Percentiles rank a stretch among this genome's conserved stretches.
These are phyloP conservation scores for Prototheca stagnorum DNA, from an alignment of 163 green algal species.

Conservation along the genomic window DNA sequence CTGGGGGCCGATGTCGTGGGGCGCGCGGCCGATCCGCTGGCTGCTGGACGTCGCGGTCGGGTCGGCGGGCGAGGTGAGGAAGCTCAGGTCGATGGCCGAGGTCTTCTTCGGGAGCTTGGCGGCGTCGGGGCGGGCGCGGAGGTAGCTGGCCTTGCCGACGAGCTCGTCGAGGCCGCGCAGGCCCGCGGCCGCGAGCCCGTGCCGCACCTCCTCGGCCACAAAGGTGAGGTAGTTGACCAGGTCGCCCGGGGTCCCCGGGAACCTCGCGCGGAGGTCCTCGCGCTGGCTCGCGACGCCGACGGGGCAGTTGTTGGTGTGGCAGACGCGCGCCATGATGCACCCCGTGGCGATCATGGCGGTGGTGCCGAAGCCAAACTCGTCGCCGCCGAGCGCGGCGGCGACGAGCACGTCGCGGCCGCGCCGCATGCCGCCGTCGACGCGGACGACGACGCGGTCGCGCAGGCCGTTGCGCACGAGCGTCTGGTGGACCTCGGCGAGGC, in stretches of 20 bases:
- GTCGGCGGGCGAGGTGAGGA: slow-evolving; percentile 66
- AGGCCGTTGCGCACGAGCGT: slow-evolving; percentile 80
- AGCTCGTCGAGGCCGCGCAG: slow-evolving; percentile 83
- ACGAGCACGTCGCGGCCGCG: slow-evolving; percentile 83
- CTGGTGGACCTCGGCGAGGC: slow-evolving; percentile 70
- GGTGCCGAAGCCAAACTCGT: slow-evolving; percentile 74
- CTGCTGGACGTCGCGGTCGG: slow-evolving; percentile 20
- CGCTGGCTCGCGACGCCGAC: slow-evolving; percentile 91
- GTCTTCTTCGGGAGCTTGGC: slow-evolving; percentile 89
- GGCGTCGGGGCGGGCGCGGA: slow-evolving; percentile 20
- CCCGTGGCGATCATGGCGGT: slow-evolving; percentile 97
- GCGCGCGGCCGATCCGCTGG: slow-evolving; percentile 30
- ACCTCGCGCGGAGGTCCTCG: slow-evolving; percentile 92
- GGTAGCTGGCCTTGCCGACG: slow-evolving; percentile 64
- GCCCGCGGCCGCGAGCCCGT: slow-evolving; percentile 62
- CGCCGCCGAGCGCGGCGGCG: slow-evolving; percentile 67
- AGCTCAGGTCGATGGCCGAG: slow-evolving; percentile 72
- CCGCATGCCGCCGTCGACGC: slow-evolving; percentile 83
- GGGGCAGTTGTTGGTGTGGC: slow-evolving; percentile 99
- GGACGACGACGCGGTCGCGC: slow-evolving; percentile 80
- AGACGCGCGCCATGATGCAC: slow-evolving; percentile 99
- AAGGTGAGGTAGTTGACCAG: slow-evolving; percentile 98
- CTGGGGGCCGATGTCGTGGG: slow-evolving; percentile 73
- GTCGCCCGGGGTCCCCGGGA: slow-evolving; percentile 47
- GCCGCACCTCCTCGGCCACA: slow-evolving; percentile 73